Percentiles rank a stretch among this genome's conserved stretches.
Conservation (phyloP, 2,329 filamentous ascomycete genomes). For the Fusarium vanettenii region DNA sequence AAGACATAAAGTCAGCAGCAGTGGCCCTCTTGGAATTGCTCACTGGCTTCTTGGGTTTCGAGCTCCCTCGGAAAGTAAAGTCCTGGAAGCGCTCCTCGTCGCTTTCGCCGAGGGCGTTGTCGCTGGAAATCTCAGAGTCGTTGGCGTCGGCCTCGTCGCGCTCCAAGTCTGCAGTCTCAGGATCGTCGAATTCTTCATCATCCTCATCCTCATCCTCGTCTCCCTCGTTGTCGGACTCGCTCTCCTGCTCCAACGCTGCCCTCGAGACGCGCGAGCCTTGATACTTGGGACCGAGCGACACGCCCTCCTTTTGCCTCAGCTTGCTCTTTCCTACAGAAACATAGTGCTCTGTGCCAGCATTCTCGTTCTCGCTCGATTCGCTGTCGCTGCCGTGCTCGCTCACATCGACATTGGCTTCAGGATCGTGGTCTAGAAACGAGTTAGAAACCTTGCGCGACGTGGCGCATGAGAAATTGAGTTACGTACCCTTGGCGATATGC, state of each 20-base stretch:
- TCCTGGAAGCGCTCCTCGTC: conserved; percentile 85
- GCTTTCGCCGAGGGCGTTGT: conserved; percentile 81
- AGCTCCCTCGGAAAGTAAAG: conserved; percentile 73
- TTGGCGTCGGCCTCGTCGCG: conserved; percentile 61
- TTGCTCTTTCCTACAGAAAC: conserved; percentile 85
- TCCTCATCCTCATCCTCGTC: conserved; percentile 59
- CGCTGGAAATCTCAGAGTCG: conserved; percentile 73
- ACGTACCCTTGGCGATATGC: conserved; percentile 69
- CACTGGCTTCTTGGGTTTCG: conserved; percentile 57
- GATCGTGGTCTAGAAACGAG: conserved; percentile 73
- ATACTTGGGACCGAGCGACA: conserved; percentile 82
- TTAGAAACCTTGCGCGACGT: conserved; percentile 17
- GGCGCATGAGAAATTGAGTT: neutral
- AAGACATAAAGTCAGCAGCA: conserved; percentile 69
- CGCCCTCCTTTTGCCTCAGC: conserved; percentile 77
- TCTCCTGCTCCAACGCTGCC: conserved; percentile 69
- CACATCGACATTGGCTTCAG: conserved; percentile 73
- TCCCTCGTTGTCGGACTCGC: conserved; percentile 62
- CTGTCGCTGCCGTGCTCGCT: conserved; percentile 66
- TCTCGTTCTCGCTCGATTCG: conserved; percentile 60
- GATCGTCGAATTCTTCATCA: conserved; percentile 66
- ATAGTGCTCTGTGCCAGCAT: conserved; percentile 87
- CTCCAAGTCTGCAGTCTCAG: conserved; percentile 65
- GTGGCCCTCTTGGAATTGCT: conserved; percentile 54
- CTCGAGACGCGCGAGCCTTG: conserved; percentile 81